Evolutionary conservation across 2,329 filamentous ascomycete genomes (phyloP).

Genomic region (Waltergamsia citrina): DNA sequence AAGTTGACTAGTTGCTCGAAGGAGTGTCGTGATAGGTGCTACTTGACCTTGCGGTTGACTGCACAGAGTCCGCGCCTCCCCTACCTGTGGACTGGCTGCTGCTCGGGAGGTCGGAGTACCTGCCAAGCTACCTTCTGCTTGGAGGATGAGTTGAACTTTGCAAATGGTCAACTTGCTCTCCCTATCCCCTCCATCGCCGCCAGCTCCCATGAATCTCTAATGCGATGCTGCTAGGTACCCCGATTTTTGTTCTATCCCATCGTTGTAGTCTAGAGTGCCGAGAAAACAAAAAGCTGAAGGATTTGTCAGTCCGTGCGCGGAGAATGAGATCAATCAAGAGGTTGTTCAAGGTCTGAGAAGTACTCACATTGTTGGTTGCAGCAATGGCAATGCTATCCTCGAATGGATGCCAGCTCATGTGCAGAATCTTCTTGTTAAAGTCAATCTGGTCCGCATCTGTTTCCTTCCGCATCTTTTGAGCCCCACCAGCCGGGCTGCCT

Average conservation of each 20-base stretch:
- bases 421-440: constrained; percentile 99
- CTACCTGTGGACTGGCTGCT: too few relatives aligned
- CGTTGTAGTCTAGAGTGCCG: constrained; percentile 49
- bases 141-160: background rate
- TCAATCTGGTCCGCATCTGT: constrained; percentile 99
- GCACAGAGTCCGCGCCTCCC: too few relatives aligned
- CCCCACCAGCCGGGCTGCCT: constrained; percentile 70
- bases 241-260: constrained; percentile 1
- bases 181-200: background rate
- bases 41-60: too few relatives aligned
- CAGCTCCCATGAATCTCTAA: background rate
- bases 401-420: constrained; percentile 99
- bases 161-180: too few relatives aligned
- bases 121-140: too few relatives aligned
- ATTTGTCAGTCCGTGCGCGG: background rate
- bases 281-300: constrained; percentile 65
- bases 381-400: constrained; percentile 99
- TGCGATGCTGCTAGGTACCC: background rate
- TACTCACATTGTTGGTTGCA: constrained; percentile 95
- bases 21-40: too few relatives aligned
- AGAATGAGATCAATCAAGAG: background rate
- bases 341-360: too few relatives aligned
- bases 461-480: constrained; percentile 94
- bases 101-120: too few relatives aligned
- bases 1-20: too few relatives aligned